phyloP scores from a whole-genome alignment of 352 stramenopile species.

The Hyaloperonospora arabidopsidis region DNA sequence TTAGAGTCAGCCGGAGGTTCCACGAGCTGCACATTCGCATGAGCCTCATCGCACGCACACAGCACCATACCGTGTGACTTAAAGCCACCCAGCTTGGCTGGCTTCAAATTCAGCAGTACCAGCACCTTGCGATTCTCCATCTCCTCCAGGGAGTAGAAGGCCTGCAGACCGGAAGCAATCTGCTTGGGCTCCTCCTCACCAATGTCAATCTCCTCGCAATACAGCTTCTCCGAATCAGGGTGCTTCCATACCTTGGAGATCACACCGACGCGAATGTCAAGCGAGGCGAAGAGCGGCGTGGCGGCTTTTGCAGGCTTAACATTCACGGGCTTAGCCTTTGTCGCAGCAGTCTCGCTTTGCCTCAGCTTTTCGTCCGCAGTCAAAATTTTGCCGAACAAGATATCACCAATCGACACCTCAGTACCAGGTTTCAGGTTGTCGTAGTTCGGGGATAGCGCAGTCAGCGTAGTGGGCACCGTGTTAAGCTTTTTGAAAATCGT shows the following conservation, averaged over 20 bases:
- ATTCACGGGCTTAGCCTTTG: constrained; percentile 36
- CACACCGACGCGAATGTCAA: constrained; percentile 77
- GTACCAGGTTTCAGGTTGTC: constrained; percentile 90
- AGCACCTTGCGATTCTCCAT: constrained; percentile 93
- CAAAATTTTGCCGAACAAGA: constrained; percentile 92
- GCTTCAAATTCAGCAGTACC: constrained; percentile 98
- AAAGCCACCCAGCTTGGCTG: constrained; percentile 94
- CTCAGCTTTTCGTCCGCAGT: constrained; percentile 70
- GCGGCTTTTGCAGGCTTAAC: constrained; percentile 44
- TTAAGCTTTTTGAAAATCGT: constrained; percentile 94
- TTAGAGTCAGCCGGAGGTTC: constrained; percentile 87
- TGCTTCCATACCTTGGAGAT: constrained; percentile 81
- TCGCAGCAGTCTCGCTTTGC: constrained; percentile 41
- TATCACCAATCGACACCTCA: constrained; percentile 86
- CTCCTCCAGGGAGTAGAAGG: constrained; percentile 93
- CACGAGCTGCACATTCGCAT: constrained; percentile 92
- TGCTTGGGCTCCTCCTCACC: constrained; percentile 89
- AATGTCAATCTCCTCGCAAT: constrained; percentile 98
- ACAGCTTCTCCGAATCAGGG: constrained; percentile 91
- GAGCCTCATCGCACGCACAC: constrained; percentile 83
- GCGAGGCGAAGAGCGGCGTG: constrained; percentile 57
- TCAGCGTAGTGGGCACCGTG: constrained; percentile 67
- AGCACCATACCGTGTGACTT: constrained; percentile 96
- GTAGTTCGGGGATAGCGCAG: constrained; percentile 71
- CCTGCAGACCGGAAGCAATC: constrained; percentile 92